Evolutionary conservation across 2,329 filamentous ascomycete genomes (phyloP), one percentile per base, ranked within the genome.

Genomic region (Epichloe sylvatica): DNA sequence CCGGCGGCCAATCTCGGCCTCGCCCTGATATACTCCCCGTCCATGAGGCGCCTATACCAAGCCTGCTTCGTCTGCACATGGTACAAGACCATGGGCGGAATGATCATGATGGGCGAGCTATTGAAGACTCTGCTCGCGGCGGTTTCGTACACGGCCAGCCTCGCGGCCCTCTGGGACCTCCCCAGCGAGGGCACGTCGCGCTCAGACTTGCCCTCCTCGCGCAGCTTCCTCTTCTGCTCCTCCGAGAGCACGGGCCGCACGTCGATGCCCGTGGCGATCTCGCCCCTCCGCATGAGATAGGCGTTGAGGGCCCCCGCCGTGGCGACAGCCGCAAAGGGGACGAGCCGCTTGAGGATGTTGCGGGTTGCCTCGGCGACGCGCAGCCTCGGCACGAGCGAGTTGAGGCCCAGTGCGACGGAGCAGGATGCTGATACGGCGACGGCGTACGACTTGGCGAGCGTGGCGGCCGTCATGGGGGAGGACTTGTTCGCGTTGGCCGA

Each of bases 401-500:
- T 97, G 46, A 98, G 79, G 37, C 92, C 90, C 0, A 97, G 76
- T 4, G 92, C 92, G 9, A 98, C 92, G 55, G 85, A 86, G 71
- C 92, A 98, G 13, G 88, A 95, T 34, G 92, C 91, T 50, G 86
- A 83, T 19, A 98, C 92, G 49, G 92, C 92, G 53, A 95, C 76
- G 63, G 85, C 78, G 73, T 97, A 98, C 47, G 89, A 96, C 68
- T 95, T 83, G 54, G 83, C 78, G 54, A 98, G 82, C 57, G 87
- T 86, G 21, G 80, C 78, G 52, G 80, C 84, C 19, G 86, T 85
- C 54, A 97, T 77, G 1, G 91, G 88, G 3, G 88, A 90, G 38
- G 89, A 95, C 68, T 98, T 98, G 77, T 98, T 98, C 55, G 91
- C 88, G 67, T 98, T 98, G 63, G 91, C 86, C 65, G 81, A 89